These are phyloP conservation scores for Xenoacremonium recifei DNA, from an alignment of 2,329 filamentous ascomycete species.

Conservation along the genomic window DNA sequence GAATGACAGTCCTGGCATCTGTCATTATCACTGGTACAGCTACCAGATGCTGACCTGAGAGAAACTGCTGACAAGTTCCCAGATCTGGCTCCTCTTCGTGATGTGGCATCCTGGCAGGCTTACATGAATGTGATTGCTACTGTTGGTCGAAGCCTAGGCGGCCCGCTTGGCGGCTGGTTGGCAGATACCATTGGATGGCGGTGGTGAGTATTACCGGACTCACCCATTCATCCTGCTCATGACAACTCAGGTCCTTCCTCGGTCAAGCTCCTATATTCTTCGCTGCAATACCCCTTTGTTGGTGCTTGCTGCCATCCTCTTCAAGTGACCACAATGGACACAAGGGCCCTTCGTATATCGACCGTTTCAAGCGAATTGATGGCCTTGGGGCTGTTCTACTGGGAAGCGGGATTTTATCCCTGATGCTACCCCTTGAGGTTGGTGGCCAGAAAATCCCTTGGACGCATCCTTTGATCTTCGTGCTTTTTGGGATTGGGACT, in stretches of 20 bases:
- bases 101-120: conserved; percentile 53
- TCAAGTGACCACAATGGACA: conserved; percentile 8
- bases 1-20: conserved; percentile 48
- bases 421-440: conserved; percentile 51
- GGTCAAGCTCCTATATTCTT: conserved; percentile 57
- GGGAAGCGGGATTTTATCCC: conserved; percentile 52
- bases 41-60: no score
- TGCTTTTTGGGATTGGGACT: conserved; percentile 36
- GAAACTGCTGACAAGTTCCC: conserved; percentile 1
- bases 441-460: conserved; percentile 52
- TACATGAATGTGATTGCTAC: conserved; percentile 54
- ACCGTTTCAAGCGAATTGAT: conserved; percentile 42
- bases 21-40: conserved; percentile 49
- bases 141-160: conserved; percentile 49
- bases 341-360: not conserved
- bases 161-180: conserved; percentile 56
- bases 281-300: conserved; percentile 49
- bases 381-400: conserved; percentile 52
- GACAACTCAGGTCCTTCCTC: conserved; percentile 50
- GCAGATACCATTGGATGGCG: conserved; percentile 64
- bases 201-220: conserved; percentile 32
- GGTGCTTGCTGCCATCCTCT: conserved; percentile 44
- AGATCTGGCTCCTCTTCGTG: conserved; percentile 51
- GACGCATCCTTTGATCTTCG: conserved; percentile 42
- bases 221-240: not conserved